Conservation (phyloP, 2,329 filamentous ascomycete species). For the Sporothrix inflata region DNA sequence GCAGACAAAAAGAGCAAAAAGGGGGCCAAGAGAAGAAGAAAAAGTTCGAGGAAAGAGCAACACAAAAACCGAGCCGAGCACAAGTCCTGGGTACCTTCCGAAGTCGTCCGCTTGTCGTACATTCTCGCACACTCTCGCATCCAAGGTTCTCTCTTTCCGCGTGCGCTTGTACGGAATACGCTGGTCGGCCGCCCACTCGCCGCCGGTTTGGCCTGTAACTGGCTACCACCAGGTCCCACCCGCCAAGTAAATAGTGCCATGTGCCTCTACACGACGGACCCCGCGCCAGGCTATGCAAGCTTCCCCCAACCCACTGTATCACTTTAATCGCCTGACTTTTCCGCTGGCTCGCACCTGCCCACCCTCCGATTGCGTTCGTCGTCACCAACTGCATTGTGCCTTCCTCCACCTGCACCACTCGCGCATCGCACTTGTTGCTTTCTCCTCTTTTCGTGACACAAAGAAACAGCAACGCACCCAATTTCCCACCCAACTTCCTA, state of each 20-base stretch:
- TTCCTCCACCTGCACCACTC: constrained; percentile 21
- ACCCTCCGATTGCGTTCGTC: constrained; percentile 11
- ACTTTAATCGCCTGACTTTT: constrained; percentile 18
- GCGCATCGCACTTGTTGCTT: background rate
- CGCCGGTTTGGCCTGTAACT: background rate
- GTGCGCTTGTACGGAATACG: background rate
- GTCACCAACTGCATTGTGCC: constrained; percentile 9
- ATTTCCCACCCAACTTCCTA: background rate
- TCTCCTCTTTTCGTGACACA: constrained; percentile 16
- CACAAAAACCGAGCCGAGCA: background rate
- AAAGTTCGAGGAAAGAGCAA: background rate
- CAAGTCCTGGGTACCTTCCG: constrained; percentile 2
- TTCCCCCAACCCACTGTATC: background rate
- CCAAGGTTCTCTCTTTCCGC: too few relatives aligned
- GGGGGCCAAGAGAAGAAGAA: background rate
- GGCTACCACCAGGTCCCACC: background rate
- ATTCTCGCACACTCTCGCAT: background rate
- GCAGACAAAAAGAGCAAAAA: background rate
- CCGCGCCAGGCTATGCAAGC: constrained; percentile 24
- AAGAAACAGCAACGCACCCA: background rate
- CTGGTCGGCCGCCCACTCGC: background rate
- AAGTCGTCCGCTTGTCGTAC: constrained; percentile 21
- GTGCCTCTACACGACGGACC: constrained; percentile 6
- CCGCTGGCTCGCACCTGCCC: background rate
- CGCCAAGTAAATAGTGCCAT: constrained; percentile 28